These are phyloP conservation scores for Rhizopus stolonifer DNA, from an alignment of 371 early-diverging fungal genomes.

Conservation along the genomic window DNA sequence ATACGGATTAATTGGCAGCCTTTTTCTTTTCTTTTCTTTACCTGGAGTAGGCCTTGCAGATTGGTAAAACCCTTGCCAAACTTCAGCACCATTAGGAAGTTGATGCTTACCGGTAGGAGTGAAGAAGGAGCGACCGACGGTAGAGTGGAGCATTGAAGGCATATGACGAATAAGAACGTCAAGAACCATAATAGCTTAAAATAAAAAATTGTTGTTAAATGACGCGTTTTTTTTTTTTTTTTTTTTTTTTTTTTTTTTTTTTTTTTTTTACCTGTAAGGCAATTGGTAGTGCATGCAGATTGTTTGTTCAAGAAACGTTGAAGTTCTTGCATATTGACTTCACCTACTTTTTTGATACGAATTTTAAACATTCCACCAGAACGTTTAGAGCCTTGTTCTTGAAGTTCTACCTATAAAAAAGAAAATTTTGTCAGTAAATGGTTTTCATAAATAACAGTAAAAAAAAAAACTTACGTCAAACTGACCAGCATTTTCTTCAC, in stretches of 20 bases:
- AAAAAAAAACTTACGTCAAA: slow-evolving; percentile 45
- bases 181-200: slow-evolving; percentile 72
- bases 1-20: too few species aligned
- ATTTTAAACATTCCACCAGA: slow-evolving; percentile 38
- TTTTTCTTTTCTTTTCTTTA: slow-evolving; percentile 11
- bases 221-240: too few species aligned
- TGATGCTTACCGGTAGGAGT: slow-evolving; percentile 61
- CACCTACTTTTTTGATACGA: slow-evolving; percentile 57
- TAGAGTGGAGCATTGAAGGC: slow-evolving; percentile 66
- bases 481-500: slow-evolving; percentile 30
- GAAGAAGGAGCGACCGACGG: slow-evolving; percentile 86
- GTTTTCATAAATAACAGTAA: slow-evolving; percentile 23
- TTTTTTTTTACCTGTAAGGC: too few species aligned
- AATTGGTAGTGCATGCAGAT: slow-evolving; percentile 36
- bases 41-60: slow-evolving; percentile 74
- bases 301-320: slow-evolving; percentile 50
- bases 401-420: not conserved
- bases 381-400: slow-evolving; percentile 19
- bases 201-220: not conserved
- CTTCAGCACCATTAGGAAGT: slow-evolving; percentile 77
- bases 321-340: slow-evolving; percentile 57
- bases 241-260: too few species aligned
- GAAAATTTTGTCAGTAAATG: slow-evolving; percentile 1
- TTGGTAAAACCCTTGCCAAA: slow-evolving; percentile 91
- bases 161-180: slow-evolving; percentile 81